Base-by-base conservation (phyloP, 208 protist genomes). In the Leishmania major region DNA sequence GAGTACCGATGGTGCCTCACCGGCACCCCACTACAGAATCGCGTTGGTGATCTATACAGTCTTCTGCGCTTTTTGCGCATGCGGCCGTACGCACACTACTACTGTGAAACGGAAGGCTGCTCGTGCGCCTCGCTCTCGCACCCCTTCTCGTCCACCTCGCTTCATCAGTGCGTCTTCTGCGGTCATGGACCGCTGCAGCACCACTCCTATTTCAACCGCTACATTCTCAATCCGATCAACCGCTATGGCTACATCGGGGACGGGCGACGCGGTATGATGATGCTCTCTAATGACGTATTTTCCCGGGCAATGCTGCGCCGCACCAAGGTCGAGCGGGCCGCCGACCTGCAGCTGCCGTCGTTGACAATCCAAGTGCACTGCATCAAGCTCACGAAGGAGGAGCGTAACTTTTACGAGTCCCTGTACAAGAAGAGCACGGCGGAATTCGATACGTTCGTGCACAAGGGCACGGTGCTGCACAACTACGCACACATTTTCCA, bases 11-110 rank as follows among this genome's bases (percentile, higher is more conserved):
- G 97, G 97, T 98, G 96, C 71, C 89, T 98, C 40, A 98, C 96
- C 15, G 98, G 98, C 77, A 99, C 98, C 19, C 98, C 98, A 45
- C 85, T 99, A 71, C 99, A 99, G 88, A 99, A 99, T 88, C 98
- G 99, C 84, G 98, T 99, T 47, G 95, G 97, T 28, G 99, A 99
- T 87, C 80, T 99, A 37, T 99, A 98, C 91, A 96, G 95, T 70
- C 92, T 99, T 60, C 88, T 99, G 55, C 98, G 99, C 72, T 99
- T 99, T 90, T 77, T 99, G 70, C 87, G 94, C 40, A 84, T 97
- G 49, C 81, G 77, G 40, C 94, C 93, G 0, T 96, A 91, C 89
- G 83, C 94, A 28, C 92, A 91, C 69, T 99, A 99, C 90, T 98
- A 90, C 84, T 98, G 96, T 88, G 87, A 79, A 62, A 92, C 85